Conservation (phyloP, 139 green algal species). For the Ulvella scutata region DNA sequence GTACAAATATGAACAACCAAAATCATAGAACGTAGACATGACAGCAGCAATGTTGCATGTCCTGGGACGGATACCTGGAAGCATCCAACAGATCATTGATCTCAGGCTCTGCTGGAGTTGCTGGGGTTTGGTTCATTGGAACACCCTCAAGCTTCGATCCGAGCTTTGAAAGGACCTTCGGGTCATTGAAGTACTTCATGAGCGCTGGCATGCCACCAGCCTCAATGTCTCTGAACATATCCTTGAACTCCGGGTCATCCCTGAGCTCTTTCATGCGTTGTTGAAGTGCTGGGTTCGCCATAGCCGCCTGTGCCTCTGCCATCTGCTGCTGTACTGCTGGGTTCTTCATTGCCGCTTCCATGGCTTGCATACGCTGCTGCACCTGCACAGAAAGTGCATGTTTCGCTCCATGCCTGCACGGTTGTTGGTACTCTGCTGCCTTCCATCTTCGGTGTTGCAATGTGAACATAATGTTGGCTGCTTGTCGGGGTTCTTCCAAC, state of each 20-base stretch:
- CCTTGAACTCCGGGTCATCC: neutral
- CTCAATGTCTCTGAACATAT: conserved; percentile 60
- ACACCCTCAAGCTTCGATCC: conserved; percentile 41
- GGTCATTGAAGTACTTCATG: conserved; percentile 41
- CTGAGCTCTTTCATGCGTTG: neutral
- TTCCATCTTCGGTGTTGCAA: too few relatives aligned
- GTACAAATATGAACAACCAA: too few relatives aligned
- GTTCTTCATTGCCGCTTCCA: conserved; percentile 46
- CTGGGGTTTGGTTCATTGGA: conserved; percentile 6
- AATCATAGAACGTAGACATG: too few relatives aligned
- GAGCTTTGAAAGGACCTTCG: conserved; percentile 41
- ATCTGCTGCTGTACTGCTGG: conserved; percentile 46
- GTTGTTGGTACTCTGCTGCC: too few relatives aligned
- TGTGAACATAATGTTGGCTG: too few relatives aligned
- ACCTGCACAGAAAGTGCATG: neutral
- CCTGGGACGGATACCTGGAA: conserved; percentile 58
- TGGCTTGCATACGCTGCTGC: conserved; percentile 20
- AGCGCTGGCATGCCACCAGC: conserved; percentile 46
- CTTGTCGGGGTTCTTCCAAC: too few relatives aligned
- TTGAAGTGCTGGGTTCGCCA: conserved; percentile 4
- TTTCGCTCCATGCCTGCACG: too few relatives aligned
- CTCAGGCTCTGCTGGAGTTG: conserved; percentile 16
- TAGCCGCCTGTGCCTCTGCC: conserved; percentile 19
- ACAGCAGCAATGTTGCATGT: too few relatives aligned
- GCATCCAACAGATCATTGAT: conserved; percentile 66